Base-by-base conservation (phyloP, 176 grass and related monocot species). In the Phragmites australis region DNA sequence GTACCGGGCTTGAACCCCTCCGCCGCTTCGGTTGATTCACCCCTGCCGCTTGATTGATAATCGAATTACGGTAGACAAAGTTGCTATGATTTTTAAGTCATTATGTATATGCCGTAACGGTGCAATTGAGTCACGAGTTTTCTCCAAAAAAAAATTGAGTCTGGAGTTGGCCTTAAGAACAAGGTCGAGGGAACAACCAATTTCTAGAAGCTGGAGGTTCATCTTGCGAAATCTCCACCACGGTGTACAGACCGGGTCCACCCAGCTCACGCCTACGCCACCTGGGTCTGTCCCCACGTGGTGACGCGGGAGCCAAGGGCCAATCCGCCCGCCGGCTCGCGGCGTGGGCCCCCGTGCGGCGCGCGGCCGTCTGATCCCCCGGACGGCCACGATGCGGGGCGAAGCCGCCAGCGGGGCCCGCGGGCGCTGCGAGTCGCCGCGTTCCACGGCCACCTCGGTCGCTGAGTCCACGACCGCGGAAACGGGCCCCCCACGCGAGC, bases 401-500 rank as follows among this genome's bases (percentile, higher is more conserved):
- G 8, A n/a, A 16, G 1, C 14, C 4, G 29, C 16, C 5, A 0
- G 21, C 10, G 31, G 70, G 58, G 4, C 19, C 61, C 82, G 4
- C 1, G 12, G 7, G 65, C 6, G 75, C 44, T 25, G 32, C 83
- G 75, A 19, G 83, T 72, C 75, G 75, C 75, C 75, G 56, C 67
- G 75, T 86, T 80, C 39, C 50, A 14, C 68, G 76, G 76, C 46
- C 19, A 9, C 76, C 76, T 86, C 14, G 59, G 67, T 57, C 21
- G 3, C 26, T 19, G 76, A 54, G 66, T 25, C 74, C 67, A 72
- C 75, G 52, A 21, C 65, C 60, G 10, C 46, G 53, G 12, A 37
- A 6, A 34, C 4, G 23, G 80, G 81, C 9, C 52, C 9, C 52
- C 48, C 17, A 56, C 14, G 10, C 65, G 6, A 1, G n/a, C 8